phyloP scores from a whole-genome alignment of 2,329 filamentous ascomycete genomes.

The Pseudocercospora macadamiae region DNA sequence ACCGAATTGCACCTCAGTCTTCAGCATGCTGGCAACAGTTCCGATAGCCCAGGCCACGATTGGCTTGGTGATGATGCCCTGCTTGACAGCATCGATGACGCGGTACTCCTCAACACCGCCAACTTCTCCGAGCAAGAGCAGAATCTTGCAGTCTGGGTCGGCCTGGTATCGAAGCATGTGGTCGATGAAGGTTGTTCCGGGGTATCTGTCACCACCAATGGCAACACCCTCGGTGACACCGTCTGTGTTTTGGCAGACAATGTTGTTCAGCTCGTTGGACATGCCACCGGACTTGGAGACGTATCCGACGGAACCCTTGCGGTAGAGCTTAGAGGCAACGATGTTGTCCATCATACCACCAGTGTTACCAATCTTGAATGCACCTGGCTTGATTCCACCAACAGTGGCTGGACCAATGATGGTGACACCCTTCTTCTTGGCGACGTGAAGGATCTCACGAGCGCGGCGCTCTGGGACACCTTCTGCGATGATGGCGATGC shows the following conservation, averaged over 20 bases:
- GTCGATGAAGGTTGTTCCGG: conserved; percentile 98
- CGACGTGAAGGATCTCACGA: conserved; percentile 95
- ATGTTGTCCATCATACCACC: conserved; percentile 99
- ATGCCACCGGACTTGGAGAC: conserved; percentile 99
- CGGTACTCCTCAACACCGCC: conserved; percentile 99
- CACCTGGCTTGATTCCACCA: conserved; percentile 98
- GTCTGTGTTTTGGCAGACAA: conserved; percentile 92
- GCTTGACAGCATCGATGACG: conserved; percentile 96
- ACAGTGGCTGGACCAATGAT: conserved; percentile 98
- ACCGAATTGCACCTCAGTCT: conserved; percentile 99
- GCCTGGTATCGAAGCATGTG: conserved; percentile 95
- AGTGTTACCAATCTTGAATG: conserved; percentile 99
- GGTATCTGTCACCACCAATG: conserved; percentile 98
- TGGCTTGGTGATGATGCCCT: conserved; percentile 93
- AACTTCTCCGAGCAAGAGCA: conserved; percentile 93
- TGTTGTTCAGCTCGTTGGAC: conserved; percentile 99
- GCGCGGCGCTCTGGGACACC: conserved; percentile 98
- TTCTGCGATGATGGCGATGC: conserved; percentile 98
- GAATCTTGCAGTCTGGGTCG: conserved; percentile 97
- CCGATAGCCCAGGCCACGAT: conserved; percentile 99
- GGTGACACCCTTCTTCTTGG: conserved; percentile 97
- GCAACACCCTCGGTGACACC: conserved; percentile 99
- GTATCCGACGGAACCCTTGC: conserved; percentile 97
- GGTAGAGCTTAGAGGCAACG: conserved; percentile 99
- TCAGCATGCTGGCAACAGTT: conserved; percentile 99